Evolutionary conservation across 768 basidiomycete species (phyloP), one percentile per base, ranked within the genome.

Genomic region (Coprinopsis marcescibilis): DNA sequence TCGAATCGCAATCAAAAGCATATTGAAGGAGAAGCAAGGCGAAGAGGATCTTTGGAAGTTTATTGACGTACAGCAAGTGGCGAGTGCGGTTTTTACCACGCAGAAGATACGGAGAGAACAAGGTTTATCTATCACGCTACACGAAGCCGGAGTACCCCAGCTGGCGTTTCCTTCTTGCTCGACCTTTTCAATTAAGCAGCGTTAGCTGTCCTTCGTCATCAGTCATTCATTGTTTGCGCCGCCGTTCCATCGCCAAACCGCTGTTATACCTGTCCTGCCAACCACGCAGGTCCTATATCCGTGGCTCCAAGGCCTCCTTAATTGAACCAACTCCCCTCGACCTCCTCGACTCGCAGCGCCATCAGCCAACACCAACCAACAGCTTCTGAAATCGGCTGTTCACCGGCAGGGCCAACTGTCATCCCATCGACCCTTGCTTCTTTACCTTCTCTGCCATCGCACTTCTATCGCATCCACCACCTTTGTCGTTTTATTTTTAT

Each of bases 81-180:
- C 17, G 39, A 40, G 39, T 19, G 19, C 39, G n/a, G n/a, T n/a
- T 4, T 40, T 40, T 40, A 24, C 39, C 39, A 40, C 39, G 39
- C 39, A 40, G 23, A 20, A 20, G 17, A 5, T 4, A 20, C 19
- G 23, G 19, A 11, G 39, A 40, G 25, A 40, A n/a, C 8, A 32
- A 24, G 25, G 39, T 17, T 24, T 40, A 40, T 40, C 39, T 40
- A 40, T 40, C 39, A 40, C 8, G 19, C 23, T 40, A 21, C 25
- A 40, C 39, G 17, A 17, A 7, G n/a, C n/a, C n/a, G n/a, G 17
- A 17, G 11, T 19, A 11, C 17, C 39, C 23, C 5, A 40, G 23
- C 39, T 40, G 7, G 11, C 19, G 17, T 40, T 19, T 25, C 39
- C 39, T 40, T 6, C 39, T 24, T 40, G 10, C 21, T 20, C 39